These are phyloP conservation scores for Magnolia officinalis DNA, from an alignment of 164 flowering plant genomes.

Conservation along the genomic window DNA sequence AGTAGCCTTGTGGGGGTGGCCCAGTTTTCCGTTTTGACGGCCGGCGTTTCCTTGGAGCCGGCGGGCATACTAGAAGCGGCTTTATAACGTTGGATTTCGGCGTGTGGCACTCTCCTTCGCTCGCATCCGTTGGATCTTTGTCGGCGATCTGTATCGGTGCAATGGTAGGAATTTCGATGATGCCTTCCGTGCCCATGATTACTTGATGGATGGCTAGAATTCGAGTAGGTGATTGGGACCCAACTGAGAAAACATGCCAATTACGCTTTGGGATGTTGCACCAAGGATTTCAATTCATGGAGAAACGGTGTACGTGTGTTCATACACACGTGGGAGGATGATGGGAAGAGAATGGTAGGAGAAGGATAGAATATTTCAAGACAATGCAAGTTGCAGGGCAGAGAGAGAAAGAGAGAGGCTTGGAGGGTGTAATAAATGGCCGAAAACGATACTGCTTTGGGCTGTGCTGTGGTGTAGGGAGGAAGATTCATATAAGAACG, in stretches of 20 bases:
- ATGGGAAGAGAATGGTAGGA: neutral
- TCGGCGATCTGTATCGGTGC: neutral
- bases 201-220: neutral
- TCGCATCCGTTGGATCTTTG: neutral
- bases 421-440: neutral
- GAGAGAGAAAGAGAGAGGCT: neutral
- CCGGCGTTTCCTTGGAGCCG: constrained; percentile 5
- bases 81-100: constrained; percentile 1
- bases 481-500: neutral
- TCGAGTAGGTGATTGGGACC: neutral
- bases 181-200: neutral
- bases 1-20: constrained; percentile 5
- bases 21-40: neutral
- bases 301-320: neutral
- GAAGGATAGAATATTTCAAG: neutral
- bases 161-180: neutral
- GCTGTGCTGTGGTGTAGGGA: neutral
- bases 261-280: neutral
- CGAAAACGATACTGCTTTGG: neutral
- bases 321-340: neutral
- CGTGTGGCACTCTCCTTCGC: constrained; percentile 2
- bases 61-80: constrained; percentile 8
- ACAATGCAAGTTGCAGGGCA: neutral
- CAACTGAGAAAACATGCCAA: neutral
- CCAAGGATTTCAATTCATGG: neutral